Conservation (phyloP, 768 basidiomycete genomes). For the Mycena galericulata region DNA sequence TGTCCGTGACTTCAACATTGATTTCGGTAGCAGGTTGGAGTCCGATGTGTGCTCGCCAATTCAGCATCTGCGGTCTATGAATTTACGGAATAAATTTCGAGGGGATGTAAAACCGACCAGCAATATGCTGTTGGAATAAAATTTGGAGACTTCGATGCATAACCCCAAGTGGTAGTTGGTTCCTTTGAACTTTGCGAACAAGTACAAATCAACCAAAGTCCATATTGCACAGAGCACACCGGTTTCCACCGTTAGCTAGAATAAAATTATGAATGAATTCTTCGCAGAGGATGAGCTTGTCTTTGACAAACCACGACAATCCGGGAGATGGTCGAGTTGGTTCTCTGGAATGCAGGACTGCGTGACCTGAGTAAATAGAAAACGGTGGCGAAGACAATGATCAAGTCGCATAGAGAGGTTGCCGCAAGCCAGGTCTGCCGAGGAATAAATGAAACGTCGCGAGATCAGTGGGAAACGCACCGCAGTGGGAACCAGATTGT, state of each 20-base stretch:
- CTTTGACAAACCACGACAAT: slow-evolving; percentile 5
- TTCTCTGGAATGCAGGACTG: slow-evolving; percentile 2
- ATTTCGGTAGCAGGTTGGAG: background rate
- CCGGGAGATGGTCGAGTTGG: background rate
- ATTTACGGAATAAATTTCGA: background rate
- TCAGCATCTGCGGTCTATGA: background rate
- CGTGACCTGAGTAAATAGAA: slow-evolving; percentile 1
- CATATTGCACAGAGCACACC: slow-evolving; percentile 21
- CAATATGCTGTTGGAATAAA: slow-evolving; percentile 28
- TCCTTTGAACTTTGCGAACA: slow-evolving; percentile 18
- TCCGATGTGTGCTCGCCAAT: slow-evolving; percentile 22
- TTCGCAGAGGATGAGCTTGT: no score
- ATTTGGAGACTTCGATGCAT: slow-evolving; percentile 23
- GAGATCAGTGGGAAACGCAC: background rate
- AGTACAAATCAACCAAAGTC: slow-evolving; percentile 26
- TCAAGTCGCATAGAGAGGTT: slow-evolving; percentile 11
- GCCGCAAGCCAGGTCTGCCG: slow-evolving; percentile 22
- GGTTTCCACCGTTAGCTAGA: slow-evolving; percentile 24
- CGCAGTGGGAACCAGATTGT: slow-evolving; percentile 4
- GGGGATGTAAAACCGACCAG: background rate
- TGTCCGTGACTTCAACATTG: no score
- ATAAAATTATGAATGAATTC: no score
- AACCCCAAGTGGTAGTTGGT: slow-evolving; percentile 24
- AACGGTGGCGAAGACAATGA: slow-evolving; percentile 11
- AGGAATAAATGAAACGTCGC: background rate